Evolutionary conservation across 495 filamentous ascomycete species (phyloP), one percentile per base, ranked within the genome.

Genomic region (Cryomyces minteri): DNA sequence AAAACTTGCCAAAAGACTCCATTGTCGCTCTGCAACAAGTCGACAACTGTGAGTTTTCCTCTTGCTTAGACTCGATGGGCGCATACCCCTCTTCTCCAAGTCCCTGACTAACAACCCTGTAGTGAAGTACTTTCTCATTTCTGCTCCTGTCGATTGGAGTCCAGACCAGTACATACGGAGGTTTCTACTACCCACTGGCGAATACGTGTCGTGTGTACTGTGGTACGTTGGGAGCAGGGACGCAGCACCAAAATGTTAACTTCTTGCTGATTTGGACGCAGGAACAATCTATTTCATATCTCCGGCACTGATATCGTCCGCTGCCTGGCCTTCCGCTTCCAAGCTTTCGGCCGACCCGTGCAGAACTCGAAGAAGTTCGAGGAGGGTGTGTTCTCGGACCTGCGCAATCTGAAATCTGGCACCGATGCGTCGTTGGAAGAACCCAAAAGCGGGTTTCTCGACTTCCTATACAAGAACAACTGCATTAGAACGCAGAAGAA

Each of bases 301-400:
- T 95, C 90, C 32, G 90, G 90, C 50, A 98, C 90, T 50, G 90
- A 98, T 63, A 98, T 98, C 55, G 90, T 98, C 43, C 77, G 92
- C 74, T 96, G 92, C 55, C 77, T 98, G 32, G 90, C 92, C 28
- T 98, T 98, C 68, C 77, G 90, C 57, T 98, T 98, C 68, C 88
- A 96, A 63, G 90, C 90, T 39, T 98, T 98, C 53, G 90, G 90
- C 46, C 84, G 90, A 37, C 90, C 90, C 4, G 90, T 98, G 34
- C 96, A 95, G 74, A 98, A 98, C 68, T 92, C 92, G 32, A 98
- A 98, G 68, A 98, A 98, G 63, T 98, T 98, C 61, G 90, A 98
- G 64, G 90, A 98, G 61, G 90, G 90, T 49, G 96, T 98, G 63
- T 98, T 98, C 68, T 98, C 90, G 32, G 90, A 98, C 60, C 69